These are phyloP conservation scores for Cicer chorassanicum DNA, from an alignment of 306 rosid species.

Conservation along the genomic window DNA sequence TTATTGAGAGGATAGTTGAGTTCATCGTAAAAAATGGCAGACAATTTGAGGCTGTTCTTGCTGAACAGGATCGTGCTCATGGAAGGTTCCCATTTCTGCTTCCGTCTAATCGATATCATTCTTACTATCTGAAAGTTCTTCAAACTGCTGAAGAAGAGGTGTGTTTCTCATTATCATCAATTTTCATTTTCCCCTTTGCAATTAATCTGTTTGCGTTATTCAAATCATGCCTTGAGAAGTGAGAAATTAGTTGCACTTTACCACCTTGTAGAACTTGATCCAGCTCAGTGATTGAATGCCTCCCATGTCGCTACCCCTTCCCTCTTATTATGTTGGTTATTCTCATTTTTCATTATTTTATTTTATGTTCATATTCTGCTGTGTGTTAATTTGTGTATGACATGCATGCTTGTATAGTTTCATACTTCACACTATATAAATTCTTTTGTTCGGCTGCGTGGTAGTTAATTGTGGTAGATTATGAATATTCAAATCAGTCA, in stretches of 20 bases:
- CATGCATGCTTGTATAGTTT: slow-evolving; percentile 6
- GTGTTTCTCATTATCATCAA: slow-evolving; percentile 40
- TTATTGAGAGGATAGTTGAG: slow-evolving; percentile 83
- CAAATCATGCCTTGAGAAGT: not conserved
- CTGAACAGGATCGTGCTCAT: slow-evolving; percentile 75
- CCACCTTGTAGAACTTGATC: slow-evolving; percentile 1
- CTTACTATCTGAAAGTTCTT: slow-evolving; percentile 72
- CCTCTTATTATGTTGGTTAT: slow-evolving; percentile 21
- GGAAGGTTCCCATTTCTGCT: slow-evolving; percentile 88
- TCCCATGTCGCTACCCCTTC: not conserved
- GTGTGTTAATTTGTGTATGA: not conserved
- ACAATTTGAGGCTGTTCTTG: slow-evolving; percentile 75
- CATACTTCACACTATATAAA: slow-evolving; percentile 5
- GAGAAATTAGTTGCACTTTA: slow-evolving; percentile 22
- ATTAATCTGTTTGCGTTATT: slow-evolving; percentile 32
- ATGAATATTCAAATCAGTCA: slow-evolving; percentile 6
- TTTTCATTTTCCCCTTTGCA: not conserved
- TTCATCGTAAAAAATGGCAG: slow-evolving; percentile 77
- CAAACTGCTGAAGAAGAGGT: slow-evolving; percentile 68
- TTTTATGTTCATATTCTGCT: not conserved
- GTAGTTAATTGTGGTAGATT: not conserved
- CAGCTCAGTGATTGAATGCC: not conserved
- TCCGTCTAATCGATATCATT: slow-evolving; percentile 72
- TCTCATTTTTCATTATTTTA: not conserved
- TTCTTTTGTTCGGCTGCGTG: not conserved